These are phyloP conservation scores for Phoenix dactylifera DNA, from an alignment of 176 grass and related monocot species.

Conservation along the genomic window DNA sequence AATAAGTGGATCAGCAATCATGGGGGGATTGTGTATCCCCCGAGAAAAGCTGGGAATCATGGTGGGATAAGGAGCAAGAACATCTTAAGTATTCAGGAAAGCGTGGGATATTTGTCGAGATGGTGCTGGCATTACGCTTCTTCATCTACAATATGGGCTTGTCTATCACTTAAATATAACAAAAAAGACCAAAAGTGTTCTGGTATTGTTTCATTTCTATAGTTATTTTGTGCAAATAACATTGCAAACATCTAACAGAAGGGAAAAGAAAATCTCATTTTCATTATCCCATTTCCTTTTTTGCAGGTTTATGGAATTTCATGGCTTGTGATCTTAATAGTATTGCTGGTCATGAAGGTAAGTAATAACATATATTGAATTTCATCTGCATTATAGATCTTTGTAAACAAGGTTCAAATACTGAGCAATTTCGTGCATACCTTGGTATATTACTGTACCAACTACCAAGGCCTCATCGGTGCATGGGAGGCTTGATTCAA, in stretches of 20 bases:
- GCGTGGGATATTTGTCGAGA: slow-evolving; percentile 54
- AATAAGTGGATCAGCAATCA: slow-evolving; percentile 88
- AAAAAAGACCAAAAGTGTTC: slow-evolving; percentile 35
- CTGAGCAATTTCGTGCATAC: too few relatives aligned
- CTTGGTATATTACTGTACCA: too few relatives aligned
- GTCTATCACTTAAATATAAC: slow-evolving; percentile 75
- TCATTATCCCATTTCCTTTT: slow-evolving; percentile 14
- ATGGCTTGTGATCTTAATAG: slow-evolving; percentile 59
- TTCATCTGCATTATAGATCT: too few relatives aligned
- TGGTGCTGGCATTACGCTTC: slow-evolving; percentile 68
- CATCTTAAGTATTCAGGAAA: slow-evolving; percentile 71
- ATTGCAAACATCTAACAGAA: too few relatives aligned
- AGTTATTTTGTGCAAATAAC: too few relatives aligned
- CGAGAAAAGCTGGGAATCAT: slow-evolving; percentile 96
- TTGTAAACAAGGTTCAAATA: too few relatives aligned
- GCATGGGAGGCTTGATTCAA: too few relatives aligned
- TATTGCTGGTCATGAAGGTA: slow-evolving; percentile 80
- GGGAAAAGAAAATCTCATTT: background rate
- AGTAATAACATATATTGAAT: background rate
- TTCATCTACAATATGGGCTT: slow-evolving; percentile 95
- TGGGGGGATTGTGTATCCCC: slow-evolving; percentile 76
- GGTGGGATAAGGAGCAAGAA: slow-evolving; percentile 87
- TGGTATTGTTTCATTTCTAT: slow-evolving; percentile 33
- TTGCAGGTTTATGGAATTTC: slow-evolving; percentile 88
- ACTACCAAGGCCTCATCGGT: too few relatives aligned